phyloP scores from a whole-genome alignment of 768 basidiomycete species.

The Serendipita sp. region DNA sequence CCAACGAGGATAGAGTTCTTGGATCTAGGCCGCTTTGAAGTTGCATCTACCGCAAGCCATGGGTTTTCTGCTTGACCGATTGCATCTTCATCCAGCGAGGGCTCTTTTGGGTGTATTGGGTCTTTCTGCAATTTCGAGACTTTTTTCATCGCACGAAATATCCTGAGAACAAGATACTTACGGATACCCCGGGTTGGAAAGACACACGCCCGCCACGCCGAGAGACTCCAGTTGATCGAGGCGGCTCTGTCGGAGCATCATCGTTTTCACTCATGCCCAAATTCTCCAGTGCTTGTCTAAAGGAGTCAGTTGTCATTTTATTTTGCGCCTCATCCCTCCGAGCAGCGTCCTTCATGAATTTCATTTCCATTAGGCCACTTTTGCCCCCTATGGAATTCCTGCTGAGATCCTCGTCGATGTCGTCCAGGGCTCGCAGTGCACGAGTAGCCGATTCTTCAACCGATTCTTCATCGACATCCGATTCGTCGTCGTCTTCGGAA shows the following conservation, averaged over 20 bases:
- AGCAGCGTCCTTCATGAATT: constrained; percentile 94
- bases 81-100: constrained; percentile 10
- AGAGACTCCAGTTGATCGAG: constrained; percentile 28
- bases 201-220: constrained; percentile 53
- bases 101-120: constrained; percentile 8
- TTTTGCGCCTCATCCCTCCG: constrained; percentile 42
- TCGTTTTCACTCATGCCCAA: constrained; percentile 19
- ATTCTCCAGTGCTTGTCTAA: constrained; percentile 49
- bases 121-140: not conserved
- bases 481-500: constrained; percentile 25
- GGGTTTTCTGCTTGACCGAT: constrained; percentile 36
- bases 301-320: constrained; percentile 51
- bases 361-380: constrained; percentile 83
- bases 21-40: constrained; percentile 42
- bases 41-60: constrained; percentile 40
- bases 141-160: not conserved
- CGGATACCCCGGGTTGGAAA: constrained; percentile 36
- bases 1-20: constrained; percentile 56
- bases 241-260: not conserved
- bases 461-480: constrained; percentile 27
- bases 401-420: constrained; percentile 15
- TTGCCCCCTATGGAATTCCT: constrained; percentile 11
- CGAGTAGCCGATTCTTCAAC: constrained; percentile 53
- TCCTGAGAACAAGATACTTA: constrained; percentile 10
- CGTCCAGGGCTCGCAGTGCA: constrained; percentile 29